Evolutionary conservation across 345 rosid genomes (phyloP), one percentile per base, ranked within the genome.

Genomic region (Cardiospermum halicacabum): DNA sequence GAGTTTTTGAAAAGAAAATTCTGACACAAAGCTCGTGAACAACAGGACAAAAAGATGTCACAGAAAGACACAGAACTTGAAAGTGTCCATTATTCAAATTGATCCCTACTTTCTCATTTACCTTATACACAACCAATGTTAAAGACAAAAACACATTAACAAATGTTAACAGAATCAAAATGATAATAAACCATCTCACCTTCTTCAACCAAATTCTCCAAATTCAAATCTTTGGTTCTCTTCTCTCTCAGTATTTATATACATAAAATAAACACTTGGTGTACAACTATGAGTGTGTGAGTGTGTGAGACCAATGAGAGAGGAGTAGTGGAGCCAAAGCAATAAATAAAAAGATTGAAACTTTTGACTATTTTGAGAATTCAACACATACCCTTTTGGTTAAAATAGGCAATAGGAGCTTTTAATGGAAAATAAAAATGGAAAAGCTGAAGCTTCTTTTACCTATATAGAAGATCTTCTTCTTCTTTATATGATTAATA

Each of bases 11-110:
- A 71, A 72, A 59, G 56, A 37, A 64, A 43, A 72, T 78, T n/a
- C 98, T 92, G 96, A 89, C 96, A 87, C 80, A 72, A 66, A n/a
- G 81, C 92, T 89, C 95, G 92, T 92, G 95, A 89, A 77, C 79
- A 80, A 78, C 81, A 82, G 62, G 89, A 85, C 96, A 89, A 92
- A 81, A 85, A 64, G 76, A 80, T 72, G 95, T 81, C 85, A 78
- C 87, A 78, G 85, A 80, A 69, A 75, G 77, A 74, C 49, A 74
- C 80, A 60, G 61, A 66, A 19, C 30, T 5, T n/a, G n/a, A 66
- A 34, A 34, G 18, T 15, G 15, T 48, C 53, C n/a, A n/a, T n/a
- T n/a, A n/a, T 51, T 32, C 51, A 53, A 69, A 56, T 68, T 64
- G 49, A 37, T 18, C 7, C 55, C 55, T 70, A 60, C 16, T 16